Evolutionary conservation across 305 asterid genomes (phyloP).

Genomic region (Lippia alba): DNA sequence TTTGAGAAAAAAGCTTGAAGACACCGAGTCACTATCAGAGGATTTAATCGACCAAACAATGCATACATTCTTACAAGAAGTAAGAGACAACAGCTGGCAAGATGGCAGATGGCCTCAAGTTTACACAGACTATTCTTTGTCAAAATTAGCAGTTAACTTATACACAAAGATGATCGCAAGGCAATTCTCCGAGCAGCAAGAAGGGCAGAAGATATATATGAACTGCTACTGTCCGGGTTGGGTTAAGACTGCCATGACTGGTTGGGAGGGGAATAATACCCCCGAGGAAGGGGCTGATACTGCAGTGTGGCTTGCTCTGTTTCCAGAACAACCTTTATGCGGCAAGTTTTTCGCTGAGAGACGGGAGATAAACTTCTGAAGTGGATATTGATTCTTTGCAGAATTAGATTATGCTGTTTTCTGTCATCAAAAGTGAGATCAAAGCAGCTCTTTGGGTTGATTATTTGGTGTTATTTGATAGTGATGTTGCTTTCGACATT

Average conservation of each 20-base stretch:
- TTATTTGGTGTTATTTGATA: no score
- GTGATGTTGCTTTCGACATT: not conserved
- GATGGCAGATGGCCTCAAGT: constrained; percentile 89
- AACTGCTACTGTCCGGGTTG: constrained; percentile 94
- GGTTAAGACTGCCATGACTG: constrained; percentile 97
- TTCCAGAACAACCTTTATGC: constrained; percentile 54
- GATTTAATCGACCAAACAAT: constrained; percentile 65
- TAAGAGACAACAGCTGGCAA: constrained; percentile 74
- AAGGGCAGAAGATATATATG: constrained; percentile 67
- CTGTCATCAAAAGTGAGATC: no score
- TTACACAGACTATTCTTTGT: constrained; percentile 80
- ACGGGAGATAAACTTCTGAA: constrained; percentile 77
- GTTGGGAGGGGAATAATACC: constrained; percentile 76
- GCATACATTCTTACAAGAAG: constrained; percentile 63
- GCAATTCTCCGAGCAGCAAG: constrained; percentile 52
- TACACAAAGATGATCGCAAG: constrained; percentile 70
- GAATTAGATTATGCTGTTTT: no score
- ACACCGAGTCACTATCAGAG: constrained; percentile 60
- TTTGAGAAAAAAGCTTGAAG: constrained; percentile 71
- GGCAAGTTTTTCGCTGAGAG: constrained; percentile 90
- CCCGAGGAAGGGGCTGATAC: constrained; percentile 95
- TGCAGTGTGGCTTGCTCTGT: constrained; percentile 89
- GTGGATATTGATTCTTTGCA: not conserved
- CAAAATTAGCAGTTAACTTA: constrained; percentile 76
- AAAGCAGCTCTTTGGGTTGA: no score